Percentiles rank a stretch among this genome's conserved stretches.
phyloP scores from a whole-genome alignment of 2,329 filamentous ascomycete genomes.

The Fusarium gaditjirri region DNA sequence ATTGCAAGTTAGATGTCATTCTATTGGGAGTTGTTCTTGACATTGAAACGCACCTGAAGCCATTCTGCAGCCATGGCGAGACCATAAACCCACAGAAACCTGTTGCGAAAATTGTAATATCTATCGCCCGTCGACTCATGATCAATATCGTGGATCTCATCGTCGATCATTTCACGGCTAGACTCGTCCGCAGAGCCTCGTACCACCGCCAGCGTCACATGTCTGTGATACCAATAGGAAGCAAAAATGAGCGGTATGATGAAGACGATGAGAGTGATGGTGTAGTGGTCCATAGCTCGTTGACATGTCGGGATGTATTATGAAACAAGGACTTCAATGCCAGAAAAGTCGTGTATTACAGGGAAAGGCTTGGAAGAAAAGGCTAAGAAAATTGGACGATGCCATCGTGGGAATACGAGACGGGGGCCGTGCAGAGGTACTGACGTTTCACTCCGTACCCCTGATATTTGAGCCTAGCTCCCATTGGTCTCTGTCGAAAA shows the following conservation, averaged over 20 bases:
- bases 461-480: rapidly evolving
- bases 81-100: not conserved
- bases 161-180: not conserved
- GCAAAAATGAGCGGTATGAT: not conserved
- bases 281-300: not conserved
- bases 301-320: not conserved
- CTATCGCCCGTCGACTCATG: not conserved
- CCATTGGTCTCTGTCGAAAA: not conserved
- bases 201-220: not conserved
- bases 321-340: rapidly evolving
- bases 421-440: not conserved
- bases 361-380: rapidly evolving
- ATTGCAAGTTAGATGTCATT: rapidly evolving
- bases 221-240: not conserved
- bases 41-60: not conserved
- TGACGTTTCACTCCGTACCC: not conserved
- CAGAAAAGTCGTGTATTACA: rapidly evolving
- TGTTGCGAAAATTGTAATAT: not conserved
- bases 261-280: not conserved
- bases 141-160: not conserved
- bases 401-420: not conserved
- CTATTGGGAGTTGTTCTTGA: rapidly evolving
- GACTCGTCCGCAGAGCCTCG: not conserved
- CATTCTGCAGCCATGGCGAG: not conserved
- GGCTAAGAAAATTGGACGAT: not conserved